A percentile compares a stretch with the other conserved stretches of the same genome.
These are phyloP conservation scores for Mycosphaerelloides madeirae DNA, from an alignment of 2,329 filamentous ascomycete species.

Conservation along the genomic window DNA sequence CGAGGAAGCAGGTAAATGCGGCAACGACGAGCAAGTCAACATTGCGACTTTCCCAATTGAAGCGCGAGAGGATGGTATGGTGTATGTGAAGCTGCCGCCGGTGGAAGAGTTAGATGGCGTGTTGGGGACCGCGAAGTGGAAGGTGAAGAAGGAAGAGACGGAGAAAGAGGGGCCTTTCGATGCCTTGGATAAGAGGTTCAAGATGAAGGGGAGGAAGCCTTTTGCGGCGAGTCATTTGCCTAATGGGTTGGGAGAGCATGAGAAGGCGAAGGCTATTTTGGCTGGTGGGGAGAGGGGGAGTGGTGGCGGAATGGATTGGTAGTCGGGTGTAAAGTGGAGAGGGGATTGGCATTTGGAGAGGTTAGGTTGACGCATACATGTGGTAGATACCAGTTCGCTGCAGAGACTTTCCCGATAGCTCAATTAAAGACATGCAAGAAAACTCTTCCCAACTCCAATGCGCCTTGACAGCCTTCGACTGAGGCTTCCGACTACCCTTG, in stretches of 20 bases:
- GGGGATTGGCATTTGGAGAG: no score
- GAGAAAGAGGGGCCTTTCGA: slow-evolving; percentile 45
- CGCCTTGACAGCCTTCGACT: no score
- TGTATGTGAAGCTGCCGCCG: slow-evolving; percentile 76
- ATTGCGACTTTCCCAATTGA: slow-evolving; percentile 80
- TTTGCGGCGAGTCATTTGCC: slow-evolving; percentile 42
- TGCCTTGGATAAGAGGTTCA: slow-evolving; percentile 53
- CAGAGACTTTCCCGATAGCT: no score
- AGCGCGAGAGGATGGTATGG: slow-evolving; percentile 67
- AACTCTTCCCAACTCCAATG: no score
- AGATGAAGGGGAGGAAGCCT: slow-evolving; percentile 52
- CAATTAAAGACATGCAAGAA: no score
- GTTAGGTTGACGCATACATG: no score
- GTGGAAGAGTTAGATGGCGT: slow-evolving; percentile 74
- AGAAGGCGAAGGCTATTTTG: slow-evolving; percentile 41
- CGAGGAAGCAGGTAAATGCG: slow-evolving; percentile 62
- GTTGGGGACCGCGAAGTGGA: slow-evolving; percentile 74
- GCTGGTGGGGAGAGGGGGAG: slow-evolving; percentile 43
- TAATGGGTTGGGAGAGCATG: slow-evolving; percentile 40
- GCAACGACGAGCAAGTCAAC: slow-evolving; percentile 67
- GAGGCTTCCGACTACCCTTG: no score
- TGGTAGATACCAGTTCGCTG: no score
- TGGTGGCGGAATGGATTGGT: slow-evolving; percentile 43
- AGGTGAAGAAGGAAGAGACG: slow-evolving; percentile 67
- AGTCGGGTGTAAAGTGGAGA: not conserved